Base-by-base conservation (phyloP, 805 yeast species). In the Pichia kluyveri region DNA sequence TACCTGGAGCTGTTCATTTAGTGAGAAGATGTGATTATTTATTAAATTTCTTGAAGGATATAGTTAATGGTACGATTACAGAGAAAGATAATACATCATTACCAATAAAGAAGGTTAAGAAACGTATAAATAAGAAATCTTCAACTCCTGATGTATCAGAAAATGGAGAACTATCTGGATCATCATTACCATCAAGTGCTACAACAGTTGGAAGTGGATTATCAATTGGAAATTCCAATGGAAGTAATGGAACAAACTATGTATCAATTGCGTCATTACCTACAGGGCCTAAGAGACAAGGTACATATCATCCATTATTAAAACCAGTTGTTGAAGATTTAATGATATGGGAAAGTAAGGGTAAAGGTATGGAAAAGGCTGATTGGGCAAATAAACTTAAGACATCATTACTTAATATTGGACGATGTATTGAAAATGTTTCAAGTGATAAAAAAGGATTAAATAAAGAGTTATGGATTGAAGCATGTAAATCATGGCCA, bases 21-120 rank as follows among this genome's bases (percentile, higher is more conserved):
- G 87, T 86, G 11, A 80, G 99, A 66, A 79, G 99, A 61, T 82
- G 87, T 1, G 99, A 95, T 62, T 91, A 90, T 58, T 71, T 93
- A 58, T 75, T 91, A 28, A 66, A 78, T 3, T 80, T 87, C 11
- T 67, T 91, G 55, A 74, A 75, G 51, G 96, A 82, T 14, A 44
- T 45, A 10, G 44, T 40, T 11, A 49, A 45, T 26, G 42, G 44
- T 7, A 45, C 53, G 5, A 46, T 47, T 5, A 18, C 19, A 17
- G 39, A 37, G n/a, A 37, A 14, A 17, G 39, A 37, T 9, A 37
- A 3, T 37, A 31, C 45, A 12, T 50, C 49, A 42, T 50, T 44
- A 23, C 56, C 55, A 34, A 31, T 43, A 7, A 56, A 53, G 39
- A 59, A 60, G 39, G 49, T 52, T 5, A 46, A 47, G 30, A 51